phyloP scores from a whole-genome alignment of 2,329 filamentous ascomycete genomes.

The Fusarium tupiense region DNA sequence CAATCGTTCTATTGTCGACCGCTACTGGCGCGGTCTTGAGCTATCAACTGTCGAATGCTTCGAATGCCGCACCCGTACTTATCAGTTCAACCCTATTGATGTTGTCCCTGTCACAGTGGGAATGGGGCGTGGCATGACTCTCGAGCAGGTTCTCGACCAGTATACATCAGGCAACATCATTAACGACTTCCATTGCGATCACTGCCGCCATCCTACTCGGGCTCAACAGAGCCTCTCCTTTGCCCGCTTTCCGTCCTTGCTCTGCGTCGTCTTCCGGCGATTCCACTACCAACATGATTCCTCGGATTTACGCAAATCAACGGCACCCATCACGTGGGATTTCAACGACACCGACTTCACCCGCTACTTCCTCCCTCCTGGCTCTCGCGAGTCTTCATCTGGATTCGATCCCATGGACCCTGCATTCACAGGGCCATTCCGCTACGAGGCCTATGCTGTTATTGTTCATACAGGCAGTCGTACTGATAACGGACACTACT shows the following conservation, averaged over 20 bases:
- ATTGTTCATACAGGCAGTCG: slow-evolving; percentile 78
- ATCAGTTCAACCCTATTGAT: slow-evolving; percentile 59
- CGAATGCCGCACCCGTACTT: slow-evolving; percentile 60
- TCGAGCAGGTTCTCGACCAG: slow-evolving; percentile 73
- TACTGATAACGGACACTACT: slow-evolving; percentile 82
- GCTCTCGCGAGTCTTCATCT: slow-evolving; percentile 44
- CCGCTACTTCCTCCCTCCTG: slow-evolving; percentile 52
- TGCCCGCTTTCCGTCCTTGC: slow-evolving; percentile 79
- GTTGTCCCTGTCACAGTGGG: slow-evolving; percentile 61
- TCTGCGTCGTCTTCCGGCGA: slow-evolving; percentile 80
- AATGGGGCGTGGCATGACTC: slow-evolving; percentile 46
- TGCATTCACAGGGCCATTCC: slow-evolving; percentile 65
- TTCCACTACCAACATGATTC: slow-evolving; percentile 51
- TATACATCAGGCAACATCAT: slow-evolving; percentile 76
- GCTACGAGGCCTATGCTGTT: slow-evolving; percentile 88
- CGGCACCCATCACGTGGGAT: slow-evolving; percentile 79
- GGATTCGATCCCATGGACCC: slow-evolving; percentile 49
- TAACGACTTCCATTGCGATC: slow-evolving; percentile 76
- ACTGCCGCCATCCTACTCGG: slow-evolving; percentile 74
- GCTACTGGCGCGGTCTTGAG: slow-evolving; percentile 82
- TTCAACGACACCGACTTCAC: slow-evolving; percentile 72
- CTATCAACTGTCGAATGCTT: slow-evolving; percentile 77
- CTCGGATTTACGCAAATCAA: slow-evolving; percentile 68
- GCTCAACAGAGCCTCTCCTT: slow-evolving; percentile 78
- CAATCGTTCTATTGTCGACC: slow-evolving; percentile 80